phyloP scores from a whole-genome alignment of 768 basidiomycete genomes.

The Lactifluus echinatus region DNA sequence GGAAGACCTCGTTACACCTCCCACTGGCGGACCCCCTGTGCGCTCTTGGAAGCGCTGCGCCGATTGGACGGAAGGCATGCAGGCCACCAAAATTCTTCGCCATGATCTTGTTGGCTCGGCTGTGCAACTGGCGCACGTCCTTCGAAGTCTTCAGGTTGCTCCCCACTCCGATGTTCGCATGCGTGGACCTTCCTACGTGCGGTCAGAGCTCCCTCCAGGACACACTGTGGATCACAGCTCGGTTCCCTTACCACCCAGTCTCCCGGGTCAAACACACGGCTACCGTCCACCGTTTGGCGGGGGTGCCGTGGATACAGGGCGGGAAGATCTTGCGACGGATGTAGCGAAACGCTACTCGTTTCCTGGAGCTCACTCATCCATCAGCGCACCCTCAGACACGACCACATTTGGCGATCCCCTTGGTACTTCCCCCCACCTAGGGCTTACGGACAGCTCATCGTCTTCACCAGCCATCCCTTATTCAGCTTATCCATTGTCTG shows the following conservation, averaged over 20 bases:
- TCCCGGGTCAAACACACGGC: constrained; percentile 1
- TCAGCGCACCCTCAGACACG: constrained; percentile 1
- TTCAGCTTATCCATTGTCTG: constrained; percentile 1
- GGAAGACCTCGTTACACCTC: constrained; percentile 35
- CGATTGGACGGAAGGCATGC: constrained; percentile 71
- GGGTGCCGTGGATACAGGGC: not conserved
- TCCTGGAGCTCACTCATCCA: constrained; percentile 6
- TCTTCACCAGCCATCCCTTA: constrained; percentile 1
- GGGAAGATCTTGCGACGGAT: not conserved
- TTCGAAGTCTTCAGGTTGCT: constrained; percentile 27
- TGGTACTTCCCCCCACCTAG: constrained; percentile 1
- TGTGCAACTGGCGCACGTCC: constrained; percentile 46
- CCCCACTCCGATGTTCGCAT: constrained; percentile 16
- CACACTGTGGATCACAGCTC: constrained; percentile 1
- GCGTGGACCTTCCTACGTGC: constrained; percentile 14
- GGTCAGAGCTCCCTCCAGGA: constrained; percentile 8
- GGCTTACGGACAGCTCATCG: not conserved
- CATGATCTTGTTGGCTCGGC: constrained; percentile 61
- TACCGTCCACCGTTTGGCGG: constrained; percentile 15
- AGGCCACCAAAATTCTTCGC: constrained; percentile 52
- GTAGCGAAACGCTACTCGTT: constrained; percentile 11
- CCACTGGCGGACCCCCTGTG: constrained; percentile 26
- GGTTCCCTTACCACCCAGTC: not conserved
- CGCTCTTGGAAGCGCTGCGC: constrained; percentile 54
- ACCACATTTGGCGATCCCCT: constrained; percentile 2